phyloP scores from a whole-genome alignment of 352 stramenopile species.

The Pythium sukuiense region DNA sequence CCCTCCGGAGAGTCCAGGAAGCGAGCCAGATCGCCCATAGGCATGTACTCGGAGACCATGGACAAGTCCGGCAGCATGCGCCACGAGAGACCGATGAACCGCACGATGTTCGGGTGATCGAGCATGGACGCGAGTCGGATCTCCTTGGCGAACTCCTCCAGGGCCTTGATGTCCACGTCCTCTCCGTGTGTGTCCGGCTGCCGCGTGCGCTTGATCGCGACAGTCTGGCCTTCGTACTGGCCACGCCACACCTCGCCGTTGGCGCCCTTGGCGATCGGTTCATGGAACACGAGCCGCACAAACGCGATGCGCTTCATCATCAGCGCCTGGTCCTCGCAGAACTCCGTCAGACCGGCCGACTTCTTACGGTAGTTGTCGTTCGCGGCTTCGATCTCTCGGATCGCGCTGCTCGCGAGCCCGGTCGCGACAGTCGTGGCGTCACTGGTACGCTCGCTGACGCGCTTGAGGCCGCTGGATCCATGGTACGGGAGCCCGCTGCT shows the following conservation, averaged over 20 bases:
- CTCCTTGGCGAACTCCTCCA: constrained; percentile 30
- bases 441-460: constrained; percentile 1
- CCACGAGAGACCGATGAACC: constrained; percentile 45
- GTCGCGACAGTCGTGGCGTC: background rate
- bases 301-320: constrained; percentile 15
- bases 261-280: constrained; percentile 9
- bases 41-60: constrained; percentile 42
- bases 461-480: background rate
- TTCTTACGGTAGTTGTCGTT: constrained; percentile 16
- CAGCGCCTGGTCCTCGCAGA: constrained; percentile 17
- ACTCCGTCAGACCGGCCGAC: constrained; percentile 9
- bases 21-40: constrained; percentile 37
- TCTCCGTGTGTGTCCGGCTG: background rate
- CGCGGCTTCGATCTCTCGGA: constrained; percentile 8
- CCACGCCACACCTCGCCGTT: constrained; percentile 9
- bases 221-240: constrained; percentile 2
- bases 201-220: constrained; percentile 3
- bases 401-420: background rate
- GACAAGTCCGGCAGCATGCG: constrained; percentile 33
- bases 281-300: constrained; percentile 4
- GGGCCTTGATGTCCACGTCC: constrained; percentile 12
- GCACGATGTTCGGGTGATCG: constrained; percentile 38
- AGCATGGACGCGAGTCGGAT: constrained; percentile 36
- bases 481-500: background rate
- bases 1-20: constrained; percentile 20